Evolutionary conservation across 768 basidiomycete species (phyloP).

Genomic region (Cystofilobasidium capitatum): DNA sequence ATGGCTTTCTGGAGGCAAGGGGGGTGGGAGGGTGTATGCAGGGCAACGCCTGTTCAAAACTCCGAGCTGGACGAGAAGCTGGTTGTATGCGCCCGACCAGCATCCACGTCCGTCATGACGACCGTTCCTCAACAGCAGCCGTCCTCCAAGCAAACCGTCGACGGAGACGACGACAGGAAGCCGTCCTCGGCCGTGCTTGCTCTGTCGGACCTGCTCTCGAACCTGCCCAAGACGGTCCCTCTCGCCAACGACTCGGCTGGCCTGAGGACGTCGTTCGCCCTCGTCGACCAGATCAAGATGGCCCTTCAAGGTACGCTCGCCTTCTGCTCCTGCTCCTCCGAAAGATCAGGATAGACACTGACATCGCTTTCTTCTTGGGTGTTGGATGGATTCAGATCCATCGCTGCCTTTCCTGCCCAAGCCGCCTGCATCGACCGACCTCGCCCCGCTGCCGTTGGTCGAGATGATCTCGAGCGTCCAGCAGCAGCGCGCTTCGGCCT

Average conservation of each 20-base stretch:
- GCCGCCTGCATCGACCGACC: conserved; percentile 5
- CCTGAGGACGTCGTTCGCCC: not conserved
- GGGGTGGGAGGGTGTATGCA: not conserved
- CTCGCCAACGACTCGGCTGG: not conserved
- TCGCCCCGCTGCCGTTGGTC: conserved; percentile 14
- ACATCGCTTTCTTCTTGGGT: not conserved
- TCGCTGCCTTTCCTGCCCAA: conserved; percentile 1
- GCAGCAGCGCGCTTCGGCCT: not conserved
- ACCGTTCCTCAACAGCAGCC: too few species aligned
- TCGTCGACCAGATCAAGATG: not conserved
- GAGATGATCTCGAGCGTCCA: conserved; percentile 1
- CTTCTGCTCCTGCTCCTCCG: not conserved
- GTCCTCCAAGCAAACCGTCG: not conserved
- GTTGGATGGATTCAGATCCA: not conserved
- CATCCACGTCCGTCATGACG: too few species aligned
- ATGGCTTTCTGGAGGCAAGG: not conserved
- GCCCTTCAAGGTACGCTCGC: not conserved
- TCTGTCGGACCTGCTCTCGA: not conserved
- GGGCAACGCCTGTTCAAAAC: not conserved
- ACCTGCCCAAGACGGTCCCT: not conserved
- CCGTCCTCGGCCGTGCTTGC: not conserved
- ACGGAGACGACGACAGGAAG: not conserved
- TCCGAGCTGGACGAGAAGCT: not conserved
- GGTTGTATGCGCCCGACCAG: not conserved
- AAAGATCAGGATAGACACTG: not conserved